Percentiles rank a stretch among this genome's conserved stretches.
Evolutionary conservation across 805 yeast genomes (phyloP).

Genomic region (Teunomyces atbi): DNA sequence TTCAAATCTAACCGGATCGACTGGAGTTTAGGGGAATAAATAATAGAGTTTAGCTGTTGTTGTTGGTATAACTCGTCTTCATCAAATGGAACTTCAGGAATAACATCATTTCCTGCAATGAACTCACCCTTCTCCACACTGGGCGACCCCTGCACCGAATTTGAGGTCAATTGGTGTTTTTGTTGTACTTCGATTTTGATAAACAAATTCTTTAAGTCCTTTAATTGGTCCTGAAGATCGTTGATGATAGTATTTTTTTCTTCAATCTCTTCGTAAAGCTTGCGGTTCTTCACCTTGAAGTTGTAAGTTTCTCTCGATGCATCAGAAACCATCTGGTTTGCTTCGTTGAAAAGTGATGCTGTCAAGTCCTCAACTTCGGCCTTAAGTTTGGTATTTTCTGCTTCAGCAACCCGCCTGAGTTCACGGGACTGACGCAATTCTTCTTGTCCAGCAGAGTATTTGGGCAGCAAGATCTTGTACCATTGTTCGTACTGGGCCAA

Average conservation of each 20-base stretch:
- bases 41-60: slow-evolving; percentile 19
- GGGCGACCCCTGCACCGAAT: slow-evolving; percentile 7
- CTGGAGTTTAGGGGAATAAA: slow-evolving; percentile 35
- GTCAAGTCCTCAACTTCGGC: slow-evolving; percentile 79
- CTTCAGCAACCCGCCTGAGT: slow-evolving; percentile 49
- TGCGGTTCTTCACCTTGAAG: slow-evolving; percentile 56
- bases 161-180: slow-evolving; percentile 8
- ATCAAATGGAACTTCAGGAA: neutral
- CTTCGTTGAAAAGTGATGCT: slow-evolving; percentile 76
- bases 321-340: slow-evolving; percentile 78
- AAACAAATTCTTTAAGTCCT: slow-evolving; percentile 58
- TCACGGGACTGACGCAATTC: slow-evolving; percentile 22
- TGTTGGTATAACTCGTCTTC: slow-evolving; percentile 8
- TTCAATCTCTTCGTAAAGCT: slow-evolving; percentile 48
- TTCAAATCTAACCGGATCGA: slow-evolving; percentile 46
- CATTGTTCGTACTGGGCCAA: slow-evolving; percentile 19
- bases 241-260: slow-evolving; percentile 72
- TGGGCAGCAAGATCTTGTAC: slow-evolving; percentile 26
- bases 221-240: slow-evolving; percentile 63
- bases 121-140: slow-evolving; percentile 6
- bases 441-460: slow-evolving; percentile 30
- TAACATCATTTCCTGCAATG: neutral
- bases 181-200: slow-evolving; percentile 51
- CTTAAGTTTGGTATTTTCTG: slow-evolving; percentile 57
- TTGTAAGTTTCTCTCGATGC: slow-evolving; percentile 69